These are phyloP conservation scores for Cyclotella kingstonii DNA, from an alignment of 108 stramenopile genomes.

Conservation along the genomic window DNA sequence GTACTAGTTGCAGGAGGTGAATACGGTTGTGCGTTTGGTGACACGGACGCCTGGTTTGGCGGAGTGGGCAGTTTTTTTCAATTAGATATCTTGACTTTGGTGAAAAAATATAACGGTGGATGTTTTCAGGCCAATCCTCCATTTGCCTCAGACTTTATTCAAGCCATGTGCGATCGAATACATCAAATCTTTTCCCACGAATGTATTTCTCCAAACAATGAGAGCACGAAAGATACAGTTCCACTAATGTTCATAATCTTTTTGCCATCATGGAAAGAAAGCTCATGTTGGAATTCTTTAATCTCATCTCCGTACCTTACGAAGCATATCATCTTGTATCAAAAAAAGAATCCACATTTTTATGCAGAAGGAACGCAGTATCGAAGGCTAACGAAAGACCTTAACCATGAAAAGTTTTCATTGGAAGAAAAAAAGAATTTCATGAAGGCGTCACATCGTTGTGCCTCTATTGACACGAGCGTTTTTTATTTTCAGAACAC, in stretches of 20 bases:
- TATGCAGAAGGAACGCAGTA: constrained; percentile 85
- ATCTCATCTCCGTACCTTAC: constrained; percentile 46
- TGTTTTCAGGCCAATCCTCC: constrained; percentile 90
- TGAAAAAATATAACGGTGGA: constrained; percentile 28
- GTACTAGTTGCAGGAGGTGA: constrained; percentile 14
- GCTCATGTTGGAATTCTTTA: constrained; percentile 68
- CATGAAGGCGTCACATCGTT: constrained; percentile 52
- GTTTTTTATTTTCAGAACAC: constrained; percentile 80
- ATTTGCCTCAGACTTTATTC: constrained; percentile 77
- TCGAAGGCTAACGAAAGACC: constrained; percentile 27
- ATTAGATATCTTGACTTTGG: constrained; percentile 38
- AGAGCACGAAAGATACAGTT: background rate
- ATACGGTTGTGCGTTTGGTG: constrained; percentile 70
- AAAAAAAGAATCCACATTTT: constrained; percentile 59
- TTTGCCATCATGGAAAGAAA: constrained; percentile 88
- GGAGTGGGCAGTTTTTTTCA: constrained; percentile 80
- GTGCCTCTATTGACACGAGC: constrained; percentile 83
- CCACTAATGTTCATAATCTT: constrained; percentile 87
- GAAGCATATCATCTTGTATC: constrained; percentile 57
- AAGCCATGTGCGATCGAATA: constrained; percentile 61
- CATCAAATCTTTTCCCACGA: constrained; percentile 22
- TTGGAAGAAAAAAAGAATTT: background rate
- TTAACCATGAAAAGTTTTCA: background rate
- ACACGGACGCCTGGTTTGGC: constrained; percentile 79
- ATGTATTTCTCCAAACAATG: background rate